These are phyloP conservation scores for Serendipita vermifera DNA, from an alignment of 768 basidiomycete species.

Conservation along the genomic window DNA sequence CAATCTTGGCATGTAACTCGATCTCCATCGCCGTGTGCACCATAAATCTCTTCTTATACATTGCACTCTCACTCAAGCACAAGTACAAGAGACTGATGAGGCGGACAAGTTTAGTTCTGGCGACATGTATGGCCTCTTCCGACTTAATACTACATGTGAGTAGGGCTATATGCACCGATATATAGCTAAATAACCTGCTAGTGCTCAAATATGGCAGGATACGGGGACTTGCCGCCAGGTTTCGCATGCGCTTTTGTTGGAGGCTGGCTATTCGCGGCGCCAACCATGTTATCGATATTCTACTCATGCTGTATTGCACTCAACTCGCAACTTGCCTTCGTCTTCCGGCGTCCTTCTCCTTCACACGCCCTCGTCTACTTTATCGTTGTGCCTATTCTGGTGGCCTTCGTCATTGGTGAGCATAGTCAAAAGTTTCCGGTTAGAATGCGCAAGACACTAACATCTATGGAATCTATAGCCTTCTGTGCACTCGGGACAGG, in stretches of 20 bases:
- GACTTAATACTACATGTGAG: slow-evolving; percentile 2
- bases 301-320: slow-evolving; percentile 8
- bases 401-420: not conserved
- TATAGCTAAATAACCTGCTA: no score
- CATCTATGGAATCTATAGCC: no score
- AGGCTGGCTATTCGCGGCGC: not conserved
- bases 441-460: no score
- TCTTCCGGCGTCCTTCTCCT: not conserved
- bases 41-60: not conserved
- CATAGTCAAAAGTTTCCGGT: no score
- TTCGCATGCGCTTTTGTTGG: not conserved
- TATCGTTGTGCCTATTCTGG: not conserved
- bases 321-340: slow-evolving; percentile 7
- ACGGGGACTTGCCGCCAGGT: not conserved
- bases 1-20: not conserved
- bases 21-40: not conserved
- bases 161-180: no score
- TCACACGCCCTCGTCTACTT: not conserved
- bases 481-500: not conserved
- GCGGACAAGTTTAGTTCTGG: slow-evolving; percentile 6
- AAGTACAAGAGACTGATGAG: slow-evolving; percentile 5
- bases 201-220: not conserved
- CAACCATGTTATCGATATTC: not conserved
- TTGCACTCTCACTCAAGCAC: not conserved
- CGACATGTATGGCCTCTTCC: slow-evolving; percentile 4